Conservation (phyloP, 495 filamentous ascomycete species). For the Neurospora sp. region DNA sequence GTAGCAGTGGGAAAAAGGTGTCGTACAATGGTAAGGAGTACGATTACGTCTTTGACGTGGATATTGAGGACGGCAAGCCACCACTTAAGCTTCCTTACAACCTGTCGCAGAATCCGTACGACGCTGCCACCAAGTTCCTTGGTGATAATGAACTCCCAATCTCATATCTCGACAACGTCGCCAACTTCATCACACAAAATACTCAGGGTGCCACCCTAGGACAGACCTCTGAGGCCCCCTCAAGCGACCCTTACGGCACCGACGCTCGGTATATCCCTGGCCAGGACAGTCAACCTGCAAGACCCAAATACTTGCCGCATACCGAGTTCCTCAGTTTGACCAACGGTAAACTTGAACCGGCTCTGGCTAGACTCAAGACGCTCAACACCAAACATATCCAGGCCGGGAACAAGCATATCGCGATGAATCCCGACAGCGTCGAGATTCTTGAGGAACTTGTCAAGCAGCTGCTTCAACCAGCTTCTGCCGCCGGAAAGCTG, state of each 20-base stretch:
- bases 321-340: constrained; percentile 69
- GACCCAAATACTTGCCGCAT: constrained; percentile 61
- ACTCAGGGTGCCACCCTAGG: constrained; percentile 79
- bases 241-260: constrained; percentile 63
- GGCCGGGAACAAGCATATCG: constrained; percentile 59
- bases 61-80: constrained; percentile 92
- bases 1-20: constrained; percentile 62
- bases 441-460: constrained; percentile 15
- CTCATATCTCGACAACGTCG: constrained; percentile 84
- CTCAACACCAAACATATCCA: constrained; percentile 23
- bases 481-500: not conserved
- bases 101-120: constrained; percentile 82
- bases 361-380: constrained; percentile 13
- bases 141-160: constrained; percentile 84
- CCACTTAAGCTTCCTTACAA: constrained; percentile 92
- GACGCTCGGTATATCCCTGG: constrained; percentile 72
- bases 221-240: constrained; percentile 29
- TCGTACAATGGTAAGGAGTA: constrained; percentile 79
- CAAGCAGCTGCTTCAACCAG: constrained; percentile 5
- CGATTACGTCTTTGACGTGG: constrained; percentile 97
- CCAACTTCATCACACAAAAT: constrained; percentile 85
- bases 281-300: constrained; percentile 39
- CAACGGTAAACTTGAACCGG: constrained; percentile 30
- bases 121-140: constrained; percentile 86
- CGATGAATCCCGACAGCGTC: constrained; percentile 62